Base-by-base conservation (phyloP, 2,329 filamentous ascomycete genomes). In the Penicillium sp. region DNA sequence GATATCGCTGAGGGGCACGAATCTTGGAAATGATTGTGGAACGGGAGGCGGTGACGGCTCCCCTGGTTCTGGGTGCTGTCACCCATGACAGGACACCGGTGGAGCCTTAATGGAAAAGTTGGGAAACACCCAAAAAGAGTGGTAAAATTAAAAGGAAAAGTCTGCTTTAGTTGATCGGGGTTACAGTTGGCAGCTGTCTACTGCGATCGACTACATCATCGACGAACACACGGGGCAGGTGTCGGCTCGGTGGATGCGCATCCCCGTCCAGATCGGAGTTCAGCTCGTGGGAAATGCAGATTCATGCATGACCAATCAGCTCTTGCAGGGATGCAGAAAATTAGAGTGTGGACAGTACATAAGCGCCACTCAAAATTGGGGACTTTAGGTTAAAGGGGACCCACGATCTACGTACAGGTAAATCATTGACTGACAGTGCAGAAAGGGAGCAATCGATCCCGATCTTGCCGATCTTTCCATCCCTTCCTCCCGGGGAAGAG, bases 301-400 rank as follows among this genome's bases (percentile, higher is more conserved):
- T 49, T 23, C 46, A 40, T 49, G 46, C 46, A 49, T 18, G 31
- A n/a, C 46, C 46, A 49, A 49, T 49, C 27, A 26, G 46, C 46
- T 49, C 40, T 40, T 49, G 31, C 18, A 26, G 22, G 2, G 22
- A 18, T 26, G 46, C 31, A 40, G 46, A 9, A 15, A 23, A 27
- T 49, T 49, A 49, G 22, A 49, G 46, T 49, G 31, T 22, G 35
- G 46, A 7, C 9, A 48, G 31, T 27, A 26, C 29, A 25, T 35
- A 26, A 49, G 46, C 31, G 46, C 46, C 46, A 31, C 46, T 40
- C 12, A 40, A 49, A 49, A 49, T 25, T 49, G 46, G 46, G 44
- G 44, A 14, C 20, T 25, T 33, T 18, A 15, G 29, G 43, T 46
- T 22, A 40, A 22, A 40, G 11, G 11, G 18, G 37, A 40, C 37